These are phyloP conservation scores for Cryptosporidium xiaoi DNA, from an alignment of 169 alveolate genomes.

Conservation along the genomic window DNA sequence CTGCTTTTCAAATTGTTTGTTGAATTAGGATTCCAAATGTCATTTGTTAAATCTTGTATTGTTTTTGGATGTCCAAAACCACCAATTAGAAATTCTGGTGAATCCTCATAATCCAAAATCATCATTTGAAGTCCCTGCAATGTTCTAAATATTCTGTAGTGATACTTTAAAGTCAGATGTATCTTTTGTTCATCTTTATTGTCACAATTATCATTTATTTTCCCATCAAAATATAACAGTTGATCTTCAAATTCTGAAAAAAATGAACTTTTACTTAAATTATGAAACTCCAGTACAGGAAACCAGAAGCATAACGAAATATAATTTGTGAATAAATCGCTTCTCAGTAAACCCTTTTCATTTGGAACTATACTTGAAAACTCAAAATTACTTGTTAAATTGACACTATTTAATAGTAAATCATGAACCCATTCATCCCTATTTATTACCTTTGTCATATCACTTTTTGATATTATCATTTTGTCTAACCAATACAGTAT, in stretches of 20 bases:
- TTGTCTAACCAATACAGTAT: constrained; percentile 60
- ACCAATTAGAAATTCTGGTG: not conserved
- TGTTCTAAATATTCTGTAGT: constrained; percentile 52
- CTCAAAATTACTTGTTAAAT: too few species aligned
- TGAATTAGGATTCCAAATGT: constrained; percentile 13
- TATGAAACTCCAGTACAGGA: constrained; percentile 41
- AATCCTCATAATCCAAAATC: not conserved
- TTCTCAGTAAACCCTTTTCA: not conserved
- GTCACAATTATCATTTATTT: not conserved
- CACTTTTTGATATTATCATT: constrained; percentile 1
- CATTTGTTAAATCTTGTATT: constrained; percentile 2
- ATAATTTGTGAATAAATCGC: constrained; percentile 3
- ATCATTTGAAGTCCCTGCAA: constrained; percentile 9
- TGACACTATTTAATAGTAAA: not conserved
- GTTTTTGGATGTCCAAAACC: too few species aligned
- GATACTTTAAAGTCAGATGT: not conserved
- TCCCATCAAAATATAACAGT: not conserved
- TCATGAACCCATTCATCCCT: constrained; percentile 35
- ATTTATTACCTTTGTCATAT: not conserved
- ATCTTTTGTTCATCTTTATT: not conserved
- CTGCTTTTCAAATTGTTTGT: not conserved
- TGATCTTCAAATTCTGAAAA: constrained; percentile 3
- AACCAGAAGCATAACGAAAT: constrained; percentile 54
- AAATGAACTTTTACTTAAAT: constrained; percentile 14
- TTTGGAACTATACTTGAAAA: not conserved